phyloP scores from a whole-genome alignment of 306 rosid species.

The Hippophae tibetana region DNA sequence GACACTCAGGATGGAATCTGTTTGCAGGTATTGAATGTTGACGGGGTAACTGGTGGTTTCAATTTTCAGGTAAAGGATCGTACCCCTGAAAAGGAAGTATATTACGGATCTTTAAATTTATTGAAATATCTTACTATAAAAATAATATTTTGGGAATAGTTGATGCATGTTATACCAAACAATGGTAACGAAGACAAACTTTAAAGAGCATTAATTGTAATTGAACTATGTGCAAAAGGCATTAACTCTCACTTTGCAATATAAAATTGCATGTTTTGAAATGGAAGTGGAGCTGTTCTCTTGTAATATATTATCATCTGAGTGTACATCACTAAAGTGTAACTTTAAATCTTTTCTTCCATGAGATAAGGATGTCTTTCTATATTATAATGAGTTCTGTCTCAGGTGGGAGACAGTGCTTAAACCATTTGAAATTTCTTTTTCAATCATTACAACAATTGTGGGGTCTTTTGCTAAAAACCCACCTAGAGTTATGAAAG shows the following conservation, averaged over 20 bases:
- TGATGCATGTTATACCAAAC: neutral
- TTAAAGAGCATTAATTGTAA: neutral
- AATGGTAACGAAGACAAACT: neutral
- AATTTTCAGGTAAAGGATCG: conserved; percentile 67
- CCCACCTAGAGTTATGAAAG: too few species aligned
- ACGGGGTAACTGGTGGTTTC: conserved; percentile 92
- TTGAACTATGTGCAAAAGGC: conserved; percentile 1
- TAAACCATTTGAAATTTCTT: too few species aligned
- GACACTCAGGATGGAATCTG: conserved; percentile 16
- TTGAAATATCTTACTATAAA: too few species aligned
- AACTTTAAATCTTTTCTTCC: too few species aligned
- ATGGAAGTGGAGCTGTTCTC: neutral
- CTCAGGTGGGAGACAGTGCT: too few species aligned
- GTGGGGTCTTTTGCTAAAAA: too few species aligned
- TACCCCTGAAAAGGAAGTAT: neutral
- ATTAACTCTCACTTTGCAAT: conserved; percentile 9
- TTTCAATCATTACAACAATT: too few species aligned
- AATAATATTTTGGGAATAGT: neutral
- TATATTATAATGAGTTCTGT: too few species aligned
- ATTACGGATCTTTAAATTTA: too few species aligned
- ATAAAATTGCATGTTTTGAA: neutral
- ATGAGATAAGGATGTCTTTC: too few species aligned
- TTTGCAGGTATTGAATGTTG: conserved; percentile 71
- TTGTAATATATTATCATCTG: neutral
- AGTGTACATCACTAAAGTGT: neutral